Percentiles rank a stretch among this genome's conserved stretches.
Conservation (phyloP, 306 rosid species). For the Cajanus cajan region DNA sequence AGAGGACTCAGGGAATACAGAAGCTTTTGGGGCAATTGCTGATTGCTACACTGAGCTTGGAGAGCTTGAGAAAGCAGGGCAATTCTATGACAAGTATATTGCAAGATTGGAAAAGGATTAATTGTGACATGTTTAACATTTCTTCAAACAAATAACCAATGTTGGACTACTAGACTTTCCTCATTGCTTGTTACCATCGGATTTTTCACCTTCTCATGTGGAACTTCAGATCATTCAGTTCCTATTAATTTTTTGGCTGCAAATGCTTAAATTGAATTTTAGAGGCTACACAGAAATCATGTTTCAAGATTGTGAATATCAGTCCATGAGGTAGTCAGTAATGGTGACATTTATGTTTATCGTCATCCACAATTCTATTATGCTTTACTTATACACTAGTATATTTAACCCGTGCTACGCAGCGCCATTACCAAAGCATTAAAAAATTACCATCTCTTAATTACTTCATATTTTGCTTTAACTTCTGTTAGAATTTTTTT, state of each 20-base stretch:
- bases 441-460: background rate
- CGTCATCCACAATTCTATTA: background rate
- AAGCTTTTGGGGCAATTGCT: constrained; percentile 97
- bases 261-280: constrained; percentile 1
- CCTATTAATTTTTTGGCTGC: background rate
- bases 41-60: constrained; percentile 98
- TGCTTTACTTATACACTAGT: background rate
- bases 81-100: constrained; percentile 75
- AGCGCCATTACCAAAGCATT: background rate
- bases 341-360: background rate
- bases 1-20: constrained; percentile 85
- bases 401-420: background rate
- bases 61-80: constrained; percentile 90
- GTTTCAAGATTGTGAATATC: background rate
- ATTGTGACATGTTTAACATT: constrained; percentile 1
- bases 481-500: too few relatives aligned
- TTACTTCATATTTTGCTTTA: background rate
- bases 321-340: background rate
- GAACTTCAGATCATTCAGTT: background rate
- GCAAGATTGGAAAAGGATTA: constrained; percentile 78
- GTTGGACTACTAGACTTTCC: constrained; percentile 20
- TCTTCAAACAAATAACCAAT: background rate
- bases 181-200: background rate
- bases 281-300: background rate
- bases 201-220: background rate